Evolutionary conservation across 257 asterid species (phyloP).

Genomic region (Linderniella brevidens): DNA sequence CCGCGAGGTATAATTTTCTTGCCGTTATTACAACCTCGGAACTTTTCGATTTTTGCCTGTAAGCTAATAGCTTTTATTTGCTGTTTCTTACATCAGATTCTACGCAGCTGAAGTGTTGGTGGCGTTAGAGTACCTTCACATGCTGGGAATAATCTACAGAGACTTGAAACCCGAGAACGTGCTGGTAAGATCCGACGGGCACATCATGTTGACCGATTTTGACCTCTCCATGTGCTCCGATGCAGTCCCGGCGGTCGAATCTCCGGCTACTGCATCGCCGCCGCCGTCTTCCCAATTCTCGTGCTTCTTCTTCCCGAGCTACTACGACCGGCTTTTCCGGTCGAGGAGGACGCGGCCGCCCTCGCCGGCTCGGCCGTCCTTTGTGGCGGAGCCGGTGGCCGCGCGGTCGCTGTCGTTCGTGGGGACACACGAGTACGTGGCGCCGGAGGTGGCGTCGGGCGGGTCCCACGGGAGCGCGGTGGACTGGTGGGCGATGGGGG

Average conservation of each 20-base stretch:
- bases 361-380: slow-evolving; percentile 32
- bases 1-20: slow-evolving; percentile 38
- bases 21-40: neutral
- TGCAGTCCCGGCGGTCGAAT: slow-evolving; percentile 67
- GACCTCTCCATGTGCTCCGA: slow-evolving; percentile 77
- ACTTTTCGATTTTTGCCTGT: neutral
- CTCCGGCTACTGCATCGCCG: slow-evolving; percentile 20
- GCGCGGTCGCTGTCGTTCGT: slow-evolving; percentile 81
- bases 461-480: slow-evolving; percentile 81
- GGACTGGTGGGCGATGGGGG: slow-evolving; percentile 91
- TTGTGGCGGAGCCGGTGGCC: slow-evolving; percentile 77
- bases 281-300: slow-evolving; percentile 16
- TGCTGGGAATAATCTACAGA: slow-evolving; percentile 81
- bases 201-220: slow-evolving; percentile 80
- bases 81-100: slow-evolving; percentile 25
- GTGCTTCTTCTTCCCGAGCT: slow-evolving; percentile 29
- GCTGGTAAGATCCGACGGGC: slow-evolving; percentile 83
- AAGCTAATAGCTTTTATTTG: neutral
- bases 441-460: slow-evolving; percentile 85
- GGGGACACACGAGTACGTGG: slow-evolving; percentile 92
- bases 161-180: slow-evolving; percentile 88
- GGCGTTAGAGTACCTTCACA: slow-evolving; percentile 81
- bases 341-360: slow-evolving; percentile 49
- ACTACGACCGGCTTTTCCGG: slow-evolving; percentile 36
- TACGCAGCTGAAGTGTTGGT: slow-evolving; percentile 88